phyloP scores from a whole-genome alignment of 1,284 basidiomycete species.

The Ceraceosorus guamensis region DNA sequence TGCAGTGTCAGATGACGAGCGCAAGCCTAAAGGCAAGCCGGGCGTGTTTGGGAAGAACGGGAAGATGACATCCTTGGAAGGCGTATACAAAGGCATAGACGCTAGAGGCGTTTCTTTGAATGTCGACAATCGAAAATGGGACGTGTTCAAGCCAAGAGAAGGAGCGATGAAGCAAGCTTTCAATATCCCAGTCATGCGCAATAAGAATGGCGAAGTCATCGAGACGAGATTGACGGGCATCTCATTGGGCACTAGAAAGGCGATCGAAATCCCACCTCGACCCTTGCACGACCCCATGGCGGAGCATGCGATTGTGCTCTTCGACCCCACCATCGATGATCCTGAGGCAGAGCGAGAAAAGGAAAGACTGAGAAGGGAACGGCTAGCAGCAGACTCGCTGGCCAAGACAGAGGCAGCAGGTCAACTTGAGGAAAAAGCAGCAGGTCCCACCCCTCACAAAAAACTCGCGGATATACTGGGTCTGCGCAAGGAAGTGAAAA shows the following conservation, averaged over 20 bases:
- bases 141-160: slow-evolving; percentile 33
- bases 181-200: slow-evolving; percentile 77
- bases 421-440: slow-evolving; percentile 52
- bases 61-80: slow-evolving; percentile 31
- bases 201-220: slow-evolving; percentile 66
- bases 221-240: slow-evolving; percentile 62
- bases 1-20: slow-evolving; percentile 14
- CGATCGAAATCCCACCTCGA: slow-evolving; percentile 73
- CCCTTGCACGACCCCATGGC: slow-evolving; percentile 94
- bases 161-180: slow-evolving; percentile 55
- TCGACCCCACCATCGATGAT: slow-evolving; percentile 88
- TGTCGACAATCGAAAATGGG: slow-evolving; percentile 38
- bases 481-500: slow-evolving; percentile 39
- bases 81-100: slow-evolving; percentile 44
- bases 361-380: slow-evolving; percentile 64
- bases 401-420: slow-evolving; percentile 18
- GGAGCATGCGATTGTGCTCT: slow-evolving; percentile 93
- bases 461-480: slow-evolving; percentile 78
- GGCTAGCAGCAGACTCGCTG: slow-evolving; percentile 55
- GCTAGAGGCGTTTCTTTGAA: slow-evolving; percentile 42
- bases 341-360: slow-evolving; percentile 33
- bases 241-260: slow-evolving; percentile 78
- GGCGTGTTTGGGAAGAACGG: slow-evolving; percentile 13
- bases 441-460: slow-evolving; percentile 71
- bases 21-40: slow-evolving; percentile 13